phyloP scores from a whole-genome alignment of 768 basidiomycete genomes.

The Xerocomellus chrysenteron region DNA sequence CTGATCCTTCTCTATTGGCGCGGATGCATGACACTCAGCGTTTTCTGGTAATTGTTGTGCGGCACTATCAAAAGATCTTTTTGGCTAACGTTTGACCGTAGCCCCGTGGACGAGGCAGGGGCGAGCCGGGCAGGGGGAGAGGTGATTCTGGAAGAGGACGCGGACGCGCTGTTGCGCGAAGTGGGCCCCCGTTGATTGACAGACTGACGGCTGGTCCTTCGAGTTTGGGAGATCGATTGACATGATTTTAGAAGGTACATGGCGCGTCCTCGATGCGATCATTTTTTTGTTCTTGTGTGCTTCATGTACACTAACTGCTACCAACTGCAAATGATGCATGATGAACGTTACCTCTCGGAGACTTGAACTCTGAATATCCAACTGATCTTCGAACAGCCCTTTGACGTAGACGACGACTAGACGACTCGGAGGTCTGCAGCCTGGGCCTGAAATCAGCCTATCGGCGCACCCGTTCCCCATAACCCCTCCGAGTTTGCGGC shows the following conservation, averaged over 20 bases:
- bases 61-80: neutral
- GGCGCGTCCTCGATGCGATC: neutral
- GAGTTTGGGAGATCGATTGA: conserved; percentile 22
- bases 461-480: too few relatives aligned
- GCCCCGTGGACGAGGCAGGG: conserved; percentile 26
- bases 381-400: too few relatives aligned
- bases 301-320: neutral
- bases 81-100: conserved; percentile 2
- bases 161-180: conserved; percentile 21
- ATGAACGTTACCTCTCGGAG: neutral
- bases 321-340: neutral
- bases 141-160: conserved; percentile 23
- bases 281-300: neutral
- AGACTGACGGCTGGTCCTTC: conserved; percentile 15
- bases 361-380: too few relatives aligned
- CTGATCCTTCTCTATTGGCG: conserved; percentile 22
- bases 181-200: conserved; percentile 12
- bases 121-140: conserved; percentile 18
- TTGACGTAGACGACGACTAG: too few relatives aligned
- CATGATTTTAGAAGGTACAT: conserved; percentile 4
- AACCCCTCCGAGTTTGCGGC: too few relatives aligned
- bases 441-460: too few relatives aligned
- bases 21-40: conserved; percentile 24
- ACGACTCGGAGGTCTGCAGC: too few relatives aligned
- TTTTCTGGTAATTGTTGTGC: conserved; percentile 18